phyloP scores from a whole-genome alignment of 192 early-diverging fungal species.

The Coemansia pectinata region DNA sequence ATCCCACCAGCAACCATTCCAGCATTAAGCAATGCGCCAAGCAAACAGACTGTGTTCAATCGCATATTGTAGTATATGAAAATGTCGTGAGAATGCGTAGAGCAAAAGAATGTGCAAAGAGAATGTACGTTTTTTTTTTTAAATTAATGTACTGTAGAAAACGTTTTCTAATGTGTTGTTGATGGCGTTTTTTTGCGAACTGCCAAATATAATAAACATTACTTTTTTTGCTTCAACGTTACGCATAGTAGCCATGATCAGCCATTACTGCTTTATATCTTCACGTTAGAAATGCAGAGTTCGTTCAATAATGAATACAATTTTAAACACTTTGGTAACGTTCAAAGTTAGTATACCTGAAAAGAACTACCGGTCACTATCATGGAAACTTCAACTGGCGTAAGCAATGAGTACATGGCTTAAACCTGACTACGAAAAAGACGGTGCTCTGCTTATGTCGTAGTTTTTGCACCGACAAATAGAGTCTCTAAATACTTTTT shows the following conservation, averaged over 20 bases:
- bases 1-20: constrained; percentile 5
- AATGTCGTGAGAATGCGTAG: not conserved
- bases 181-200: not conserved
- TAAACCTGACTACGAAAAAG: no score
- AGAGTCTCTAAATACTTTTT: no score
- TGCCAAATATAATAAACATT: not conserved
- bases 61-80: not conserved
- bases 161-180: not conserved
- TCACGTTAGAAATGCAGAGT: no score
- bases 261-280: not conserved
- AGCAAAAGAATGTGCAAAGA: not conserved
- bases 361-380: no score
- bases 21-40: not conserved
- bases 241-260: not conserved
- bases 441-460: no score
- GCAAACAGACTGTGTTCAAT: not conserved
- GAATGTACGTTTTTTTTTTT: not conserved
- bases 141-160: not conserved
- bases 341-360: no score
- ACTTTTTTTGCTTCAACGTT: not conserved
- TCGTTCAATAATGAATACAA: not conserved
- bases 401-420: no score
- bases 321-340: no score
- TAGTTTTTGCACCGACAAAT: no score
- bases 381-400: no score